These are phyloP conservation scores for Paramecium sonneborni DNA, from an alignment of 73 alveolate species.

Conservation along the genomic window DNA sequence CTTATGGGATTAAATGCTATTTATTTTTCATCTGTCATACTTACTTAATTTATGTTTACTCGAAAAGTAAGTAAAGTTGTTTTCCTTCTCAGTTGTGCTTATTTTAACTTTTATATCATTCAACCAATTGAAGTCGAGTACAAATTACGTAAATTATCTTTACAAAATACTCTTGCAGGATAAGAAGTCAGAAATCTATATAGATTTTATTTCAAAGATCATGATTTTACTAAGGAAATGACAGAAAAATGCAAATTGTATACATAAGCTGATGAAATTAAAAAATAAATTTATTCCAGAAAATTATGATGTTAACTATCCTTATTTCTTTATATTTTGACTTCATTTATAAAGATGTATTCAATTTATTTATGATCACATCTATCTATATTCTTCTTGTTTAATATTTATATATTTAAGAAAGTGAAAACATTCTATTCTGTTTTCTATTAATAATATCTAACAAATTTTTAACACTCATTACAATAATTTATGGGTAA, in stretches of 20 bases:
- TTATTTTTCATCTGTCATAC: neutral
- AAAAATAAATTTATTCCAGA: slow-evolving; percentile 10
- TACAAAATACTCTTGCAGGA: neutral
- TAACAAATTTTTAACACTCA: neutral
- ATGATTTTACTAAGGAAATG: neutral
- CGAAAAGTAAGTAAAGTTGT: neutral
- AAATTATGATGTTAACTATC: neutral
- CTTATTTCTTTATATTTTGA: neutral
- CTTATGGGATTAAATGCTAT: neutral
- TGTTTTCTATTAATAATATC: neutral
- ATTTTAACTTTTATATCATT: neutral
- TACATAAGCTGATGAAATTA: neutral
- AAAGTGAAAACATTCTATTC: neutral
- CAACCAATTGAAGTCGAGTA: neutral
- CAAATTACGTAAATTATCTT: neutral
- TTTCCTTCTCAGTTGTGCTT: neutral
- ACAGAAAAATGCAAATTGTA: neutral
- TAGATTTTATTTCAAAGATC: neutral
- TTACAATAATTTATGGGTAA: neutral
- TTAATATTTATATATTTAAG: neutral
- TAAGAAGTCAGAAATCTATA: slow-evolving; percentile 17
- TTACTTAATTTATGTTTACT: neutral
- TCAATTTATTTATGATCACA: slow-evolving; percentile 25
- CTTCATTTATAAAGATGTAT: slow-evolving; percentile 8
- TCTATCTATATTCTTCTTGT: neutral